A percentile compares a stretch with the other conserved stretches of the same genome.
Evolutionary conservation across 352 stramenopile genomes (phyloP).

Genomic region (Phytophthora syringae): DNA sequence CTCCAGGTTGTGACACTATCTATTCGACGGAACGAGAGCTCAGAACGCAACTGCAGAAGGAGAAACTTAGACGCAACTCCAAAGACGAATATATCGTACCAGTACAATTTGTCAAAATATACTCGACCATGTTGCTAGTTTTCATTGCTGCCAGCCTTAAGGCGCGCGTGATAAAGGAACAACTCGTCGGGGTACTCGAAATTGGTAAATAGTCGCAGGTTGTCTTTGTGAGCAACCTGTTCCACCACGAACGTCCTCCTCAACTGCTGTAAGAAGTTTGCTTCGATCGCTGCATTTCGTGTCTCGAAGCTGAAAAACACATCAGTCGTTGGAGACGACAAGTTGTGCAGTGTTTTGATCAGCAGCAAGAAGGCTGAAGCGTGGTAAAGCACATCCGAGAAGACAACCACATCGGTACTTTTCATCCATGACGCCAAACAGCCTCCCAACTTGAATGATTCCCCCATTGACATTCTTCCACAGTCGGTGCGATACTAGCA

Average conservation of each 20-base stretch:
- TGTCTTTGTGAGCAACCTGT: slow-evolving; percentile 23
- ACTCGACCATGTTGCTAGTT: slow-evolving; percentile 5
- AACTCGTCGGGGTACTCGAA: slow-evolving; percentile 54
- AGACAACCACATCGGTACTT: slow-evolving; percentile 45
- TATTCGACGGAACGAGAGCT: background rate
- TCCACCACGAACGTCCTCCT: slow-evolving; percentile 34
- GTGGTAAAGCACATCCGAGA: slow-evolving; percentile 65
- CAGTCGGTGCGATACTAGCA: slow-evolving; percentile 20
- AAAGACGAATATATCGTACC: slow-evolving; percentile 21
- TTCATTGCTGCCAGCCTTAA: slow-evolving; percentile 22
- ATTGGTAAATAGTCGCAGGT: slow-evolving; percentile 29
- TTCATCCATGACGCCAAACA: slow-evolving; percentile 36
- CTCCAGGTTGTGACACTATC: slow-evolving; percentile 28
- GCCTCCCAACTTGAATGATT: slow-evolving; percentile 23
- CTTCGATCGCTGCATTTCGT: slow-evolving; percentile 47
- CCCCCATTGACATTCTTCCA: slow-evolving; percentile 55
- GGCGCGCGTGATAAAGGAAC: slow-evolving; percentile 47
- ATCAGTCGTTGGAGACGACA: slow-evolving; percentile 33
- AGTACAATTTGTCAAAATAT: slow-evolving; percentile 29
- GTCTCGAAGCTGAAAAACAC: slow-evolving; percentile 60
- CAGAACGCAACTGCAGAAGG: background rate
- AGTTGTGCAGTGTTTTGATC: slow-evolving; percentile 37
- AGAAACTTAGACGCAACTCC: background rate
- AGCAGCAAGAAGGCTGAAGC: slow-evolving; percentile 42
- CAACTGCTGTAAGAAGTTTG: slow-evolving; percentile 44